These are phyloP conservation scores for Dentipellis fragilis DNA, from an alignment of 768 basidiomycete genomes.

Conservation along the genomic window DNA sequence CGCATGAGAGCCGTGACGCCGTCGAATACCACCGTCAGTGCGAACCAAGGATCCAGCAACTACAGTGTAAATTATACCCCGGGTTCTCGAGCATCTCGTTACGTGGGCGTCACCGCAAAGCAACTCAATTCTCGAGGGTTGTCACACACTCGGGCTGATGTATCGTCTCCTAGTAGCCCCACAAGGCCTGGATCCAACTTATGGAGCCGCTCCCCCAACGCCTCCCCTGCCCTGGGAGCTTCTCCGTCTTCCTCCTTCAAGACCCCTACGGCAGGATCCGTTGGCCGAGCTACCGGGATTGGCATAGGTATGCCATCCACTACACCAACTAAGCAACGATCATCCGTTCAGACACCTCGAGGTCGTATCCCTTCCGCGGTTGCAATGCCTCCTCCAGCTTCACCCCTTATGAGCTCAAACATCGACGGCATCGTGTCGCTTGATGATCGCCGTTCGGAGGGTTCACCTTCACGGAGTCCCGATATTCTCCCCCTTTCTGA, in stretches of 20 bases:
- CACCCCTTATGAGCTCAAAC: slow-evolving; percentile 34
- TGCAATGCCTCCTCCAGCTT: slow-evolving; percentile 75
- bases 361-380: slow-evolving; percentile 61
- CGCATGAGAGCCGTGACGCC: slow-evolving; percentile 29
- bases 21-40: slow-evolving; percentile 23
- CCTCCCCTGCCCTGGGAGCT: background rate
- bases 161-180: slow-evolving; percentile 12
- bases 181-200: slow-evolving; percentile 12
- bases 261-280: slow-evolving; percentile 50
- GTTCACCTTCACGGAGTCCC: slow-evolving; percentile 4
- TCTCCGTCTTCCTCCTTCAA: slow-evolving; percentile 44
- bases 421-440: slow-evolving; percentile 28
- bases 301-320: slow-evolving; percentile 31
- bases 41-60: slow-evolving; percentile 6
- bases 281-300: slow-evolving; percentile 25
- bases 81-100: slow-evolving; percentile 79
- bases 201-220: background rate
- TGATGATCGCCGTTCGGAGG: slow-evolving; percentile 20
- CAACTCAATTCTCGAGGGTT: slow-evolving; percentile 48
- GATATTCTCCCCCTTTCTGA: slow-evolving; percentile 6
- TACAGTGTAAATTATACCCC: slow-evolving; percentile 33
- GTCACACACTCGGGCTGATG: no score
- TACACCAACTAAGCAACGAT: slow-evolving; percentile 27
- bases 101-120: slow-evolving; percentile 34
- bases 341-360: slow-evolving; percentile 42